These are phyloP conservation scores for Grigorovia transvaalensis DNA, from an alignment of 805 yeast species.

Conservation along the genomic window DNA sequence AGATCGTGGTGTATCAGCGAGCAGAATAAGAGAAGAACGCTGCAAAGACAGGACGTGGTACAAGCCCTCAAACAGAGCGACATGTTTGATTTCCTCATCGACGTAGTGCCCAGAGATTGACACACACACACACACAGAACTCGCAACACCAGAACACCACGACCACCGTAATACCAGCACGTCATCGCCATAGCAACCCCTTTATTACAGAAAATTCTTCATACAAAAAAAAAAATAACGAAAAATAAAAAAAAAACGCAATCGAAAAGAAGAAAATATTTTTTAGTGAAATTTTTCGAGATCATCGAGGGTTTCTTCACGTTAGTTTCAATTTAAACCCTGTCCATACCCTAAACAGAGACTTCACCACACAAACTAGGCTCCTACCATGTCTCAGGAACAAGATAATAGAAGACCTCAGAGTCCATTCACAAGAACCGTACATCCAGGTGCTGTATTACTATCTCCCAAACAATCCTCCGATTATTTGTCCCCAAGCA, in stretches of 20 bases:
- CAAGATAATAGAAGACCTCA: background rate
- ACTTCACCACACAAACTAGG: too few species aligned
- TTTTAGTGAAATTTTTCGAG: too few species aligned
- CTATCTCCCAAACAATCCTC: conserved; percentile 23
- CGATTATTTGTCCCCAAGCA: background rate
- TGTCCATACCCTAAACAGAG: too few species aligned
- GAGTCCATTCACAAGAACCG: conserved; percentile 18
- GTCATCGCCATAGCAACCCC: too few species aligned
- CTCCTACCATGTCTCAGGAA: background rate
- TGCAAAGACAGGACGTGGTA: conserved; percentile 90
- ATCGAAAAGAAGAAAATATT: too few species aligned
- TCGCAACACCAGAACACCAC: too few species aligned
- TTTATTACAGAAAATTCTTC: too few species aligned
- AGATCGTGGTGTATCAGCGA: conserved; percentile 99
- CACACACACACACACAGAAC: background rate
- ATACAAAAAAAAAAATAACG: too few species aligned
- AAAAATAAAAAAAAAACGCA: too few species aligned
- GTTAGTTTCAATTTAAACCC: too few species aligned
- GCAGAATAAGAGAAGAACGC: conserved; percentile 86
- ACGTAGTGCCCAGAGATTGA: conserved; percentile 82
- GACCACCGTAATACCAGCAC: too few species aligned
- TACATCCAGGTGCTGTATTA: conserved; percentile 35
- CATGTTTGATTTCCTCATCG: conserved; percentile 95
- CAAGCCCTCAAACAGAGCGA: conserved; percentile 90
- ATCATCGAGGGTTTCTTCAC: too few species aligned